phyloP scores from a whole-genome alignment of 768 basidiomycete species.

The Kwoniella sp. region DNA sequence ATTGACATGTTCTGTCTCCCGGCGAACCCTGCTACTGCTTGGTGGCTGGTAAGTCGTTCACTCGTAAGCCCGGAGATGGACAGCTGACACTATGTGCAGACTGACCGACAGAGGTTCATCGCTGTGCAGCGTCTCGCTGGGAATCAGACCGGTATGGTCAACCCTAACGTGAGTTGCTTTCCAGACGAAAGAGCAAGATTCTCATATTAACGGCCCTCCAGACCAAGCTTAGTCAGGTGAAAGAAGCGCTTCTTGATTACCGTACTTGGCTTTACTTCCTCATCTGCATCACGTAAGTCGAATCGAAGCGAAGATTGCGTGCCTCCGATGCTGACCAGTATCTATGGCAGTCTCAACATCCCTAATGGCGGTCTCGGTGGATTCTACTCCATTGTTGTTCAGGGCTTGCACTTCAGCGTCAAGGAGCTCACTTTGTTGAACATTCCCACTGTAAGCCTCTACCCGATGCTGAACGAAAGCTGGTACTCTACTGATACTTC shows the following conservation, averaged over 20 bases:
- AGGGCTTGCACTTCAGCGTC: constrained; percentile 25
- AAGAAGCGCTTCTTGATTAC: constrained; percentile 39
- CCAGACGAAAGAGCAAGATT: background rate
- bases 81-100: constrained; percentile 10
- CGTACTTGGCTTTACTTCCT: constrained; percentile 43
- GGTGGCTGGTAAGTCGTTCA: constrained; percentile 45
- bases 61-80: no score
- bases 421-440: constrained; percentile 32
- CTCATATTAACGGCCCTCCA: background rate
- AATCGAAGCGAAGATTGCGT: no score
- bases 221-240: constrained; percentile 28
- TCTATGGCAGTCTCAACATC: constrained; percentile 29
- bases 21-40: constrained; percentile 31
- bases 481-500: background rate
- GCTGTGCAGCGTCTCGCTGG: constrained; percentile 27
- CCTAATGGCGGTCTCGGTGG: constrained; percentile 39
- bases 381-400: constrained; percentile 38
- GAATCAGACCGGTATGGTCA: constrained; percentile 44
- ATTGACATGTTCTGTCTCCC: constrained; percentile 37
- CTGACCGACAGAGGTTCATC: constrained; percentile 35
- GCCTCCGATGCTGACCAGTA: background rate
- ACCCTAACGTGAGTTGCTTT: constrained; percentile 39
- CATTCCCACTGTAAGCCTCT: constrained; percentile 30
- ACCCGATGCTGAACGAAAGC: background rate
- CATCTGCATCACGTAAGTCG: constrained; percentile 32